Evolutionary conservation across 805 yeast species (phyloP).

Genomic region (Blastobotrys peoriensis): DNA sequence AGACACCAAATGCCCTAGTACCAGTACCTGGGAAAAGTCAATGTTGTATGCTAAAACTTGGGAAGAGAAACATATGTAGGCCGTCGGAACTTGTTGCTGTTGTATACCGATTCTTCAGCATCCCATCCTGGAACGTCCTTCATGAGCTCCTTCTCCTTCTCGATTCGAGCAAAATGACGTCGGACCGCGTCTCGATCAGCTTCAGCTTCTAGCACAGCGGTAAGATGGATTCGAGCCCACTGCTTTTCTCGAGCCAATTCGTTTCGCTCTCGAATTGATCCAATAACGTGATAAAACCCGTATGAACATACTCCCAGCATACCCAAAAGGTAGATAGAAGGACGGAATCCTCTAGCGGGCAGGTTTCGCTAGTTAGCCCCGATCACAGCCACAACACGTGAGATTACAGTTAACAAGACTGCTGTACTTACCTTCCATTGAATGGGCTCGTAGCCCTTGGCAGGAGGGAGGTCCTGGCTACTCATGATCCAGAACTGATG

Average conservation of each 20-base stretch:
- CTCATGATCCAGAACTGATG: constrained; percentile 5
- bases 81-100: constrained; percentile 38
- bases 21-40: no score
- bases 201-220: constrained; percentile 75
- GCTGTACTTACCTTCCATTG: constrained; percentile 59
- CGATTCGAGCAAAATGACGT: constrained; percentile 57
- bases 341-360: constrained; percentile 81
- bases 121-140: constrained; percentile 58
- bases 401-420: background rate
- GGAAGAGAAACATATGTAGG: constrained; percentile 30
- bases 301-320: constrained; percentile 58
- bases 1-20: no score
- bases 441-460: constrained; percentile 76
- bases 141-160: constrained; percentile 66
- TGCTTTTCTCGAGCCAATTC: constrained; percentile 70
- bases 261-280: constrained; percentile 64
- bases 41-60: constrained; percentile 27
- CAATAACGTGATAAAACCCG: constrained; percentile 62
- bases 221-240: constrained; percentile 69
- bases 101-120: constrained; percentile 42
- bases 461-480: constrained; percentile 77
- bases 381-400: no score
- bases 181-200: constrained; percentile 73
- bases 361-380: constrained; percentile 62
- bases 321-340: constrained; percentile 62